phyloP scores from a whole-genome alignment of 768 basidiomycete species.

The Pholiota conissans region DNA sequence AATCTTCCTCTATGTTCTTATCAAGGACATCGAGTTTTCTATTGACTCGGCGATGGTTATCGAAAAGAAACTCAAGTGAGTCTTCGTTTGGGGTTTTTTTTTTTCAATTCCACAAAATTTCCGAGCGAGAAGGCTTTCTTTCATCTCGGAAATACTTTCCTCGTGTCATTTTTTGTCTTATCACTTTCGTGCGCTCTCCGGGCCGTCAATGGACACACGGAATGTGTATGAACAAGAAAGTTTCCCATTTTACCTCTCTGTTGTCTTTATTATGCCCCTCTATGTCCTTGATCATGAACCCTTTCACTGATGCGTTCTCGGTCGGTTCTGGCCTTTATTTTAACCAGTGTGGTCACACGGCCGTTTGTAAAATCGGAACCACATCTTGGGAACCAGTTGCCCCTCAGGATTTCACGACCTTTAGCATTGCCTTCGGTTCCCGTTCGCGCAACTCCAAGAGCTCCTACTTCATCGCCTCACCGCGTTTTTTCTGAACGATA shows the following conservation, averaged over 20 bases:
- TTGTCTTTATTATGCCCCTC: conserved; percentile 9
- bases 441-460: neutral
- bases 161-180: neutral
- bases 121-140: conserved; percentile 1
- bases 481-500: conserved; percentile 1
- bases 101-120: conserved; percentile 6
- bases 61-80: conserved; percentile 67
- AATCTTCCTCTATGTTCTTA: conserved; percentile 56
- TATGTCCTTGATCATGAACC: neutral
- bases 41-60: conserved; percentile 52
- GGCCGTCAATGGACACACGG: neutral
- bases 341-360: conserved; percentile 28
- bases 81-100: conserved; percentile 18
- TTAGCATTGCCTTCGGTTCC: conserved; percentile 13
- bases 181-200: neutral
- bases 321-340: conserved; percentile 7
- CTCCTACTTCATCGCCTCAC: neutral
- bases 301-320: conserved; percentile 8
- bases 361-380: conserved; percentile 58
- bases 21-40: conserved; percentile 57
- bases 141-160: conserved; percentile 4
- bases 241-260: conserved; percentile 8
- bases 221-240: neutral
- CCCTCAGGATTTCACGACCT: conserved; percentile 45
- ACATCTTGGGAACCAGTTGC: conserved; percentile 61